These are phyloP conservation scores for Gossypium mustelinum DNA, from an alignment of 345 rosid species.

Conservation along the genomic window DNA sequence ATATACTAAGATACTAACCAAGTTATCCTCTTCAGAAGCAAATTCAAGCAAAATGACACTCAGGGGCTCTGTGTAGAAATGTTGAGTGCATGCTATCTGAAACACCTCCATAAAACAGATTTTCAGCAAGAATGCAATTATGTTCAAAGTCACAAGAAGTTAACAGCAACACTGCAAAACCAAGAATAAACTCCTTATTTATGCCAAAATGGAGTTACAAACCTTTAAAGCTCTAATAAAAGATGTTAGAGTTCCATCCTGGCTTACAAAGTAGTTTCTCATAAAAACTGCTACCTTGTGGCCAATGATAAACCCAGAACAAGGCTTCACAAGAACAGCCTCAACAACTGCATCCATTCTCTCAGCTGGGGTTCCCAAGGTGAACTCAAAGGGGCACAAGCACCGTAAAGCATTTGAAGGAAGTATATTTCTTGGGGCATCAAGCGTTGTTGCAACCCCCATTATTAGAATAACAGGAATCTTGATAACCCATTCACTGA, in stretches of 20 bases:
- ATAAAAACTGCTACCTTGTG: conserved; percentile 65
- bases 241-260: conserved; percentile 86
- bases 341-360: conserved; percentile 80
- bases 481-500: conserved; percentile 84
- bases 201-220: conserved; percentile 18
- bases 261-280: conserved; percentile 71
- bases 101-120: conserved; percentile 14
- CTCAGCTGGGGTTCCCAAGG: conserved; percentile 69
- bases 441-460: conserved; percentile 88
- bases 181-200: not conserved
- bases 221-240: conserved; percentile 90
- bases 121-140: conserved; percentile 13
- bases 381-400: conserved; percentile 62
- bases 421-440: conserved; percentile 59
- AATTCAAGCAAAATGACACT: conserved; percentile 54
- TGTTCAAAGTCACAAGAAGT: conserved; percentile 8
- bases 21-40: conserved; percentile 40
- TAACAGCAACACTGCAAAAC: conserved; percentile 8
- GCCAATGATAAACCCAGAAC: conserved; percentile 69
- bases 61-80: conserved; percentile 67
- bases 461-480: conserved; percentile 71
- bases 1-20: conserved; percentile 36
- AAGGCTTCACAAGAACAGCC: conserved; percentile 69
- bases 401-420: conserved; percentile 56
- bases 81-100: conserved; percentile 89